phyloP scores from a whole-genome alignment of 371 early-diverging fungal species.

The Mycotypha africana region DNA sequence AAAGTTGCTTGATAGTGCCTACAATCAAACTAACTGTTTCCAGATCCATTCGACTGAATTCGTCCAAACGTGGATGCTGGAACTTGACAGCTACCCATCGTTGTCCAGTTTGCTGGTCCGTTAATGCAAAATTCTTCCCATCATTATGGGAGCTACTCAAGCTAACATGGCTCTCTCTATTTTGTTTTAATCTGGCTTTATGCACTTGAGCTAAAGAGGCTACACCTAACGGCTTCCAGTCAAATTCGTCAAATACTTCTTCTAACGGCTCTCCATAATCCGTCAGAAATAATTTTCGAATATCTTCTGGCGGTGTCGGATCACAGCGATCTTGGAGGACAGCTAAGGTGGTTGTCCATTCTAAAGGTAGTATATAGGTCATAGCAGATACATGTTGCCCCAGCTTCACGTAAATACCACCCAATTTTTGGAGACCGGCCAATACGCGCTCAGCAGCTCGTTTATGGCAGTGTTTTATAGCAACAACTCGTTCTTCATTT shows the following conservation, averaged over 20 bases:
- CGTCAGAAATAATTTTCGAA: constrained; percentile 58
- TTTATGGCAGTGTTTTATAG: constrained; percentile 34
- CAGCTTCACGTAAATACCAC: constrained; percentile 91
- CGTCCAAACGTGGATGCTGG: constrained; percentile 81
- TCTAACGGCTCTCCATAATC: constrained; percentile 65
- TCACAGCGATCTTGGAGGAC: constrained; percentile 84
- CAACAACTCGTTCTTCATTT: constrained; percentile 30
- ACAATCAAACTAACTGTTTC: constrained; percentile 63
- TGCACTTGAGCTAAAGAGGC: constrained; percentile 90
- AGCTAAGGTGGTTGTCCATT: constrained; percentile 84
- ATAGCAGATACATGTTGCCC: constrained; percentile 89
- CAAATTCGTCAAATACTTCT: constrained; percentile 67
- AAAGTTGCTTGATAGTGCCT: constrained; percentile 57
- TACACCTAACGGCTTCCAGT: constrained; percentile 73
- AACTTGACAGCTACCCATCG: constrained; percentile 91
- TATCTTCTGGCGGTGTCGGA: constrained; percentile 57
- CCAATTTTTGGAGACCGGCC: constrained; percentile 52
- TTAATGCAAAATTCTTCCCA: too few relatives aligned
- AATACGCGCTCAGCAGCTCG: constrained; percentile 58
- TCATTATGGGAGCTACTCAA: too few relatives aligned
- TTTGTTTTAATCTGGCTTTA: constrained; percentile 48
- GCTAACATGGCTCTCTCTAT: too few relatives aligned
- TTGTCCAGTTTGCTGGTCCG: too few relatives aligned
- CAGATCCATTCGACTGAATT: constrained; percentile 79
- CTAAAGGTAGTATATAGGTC: constrained; percentile 79